A percentile compares a stretch with the other conserved stretches of the same genome.
Conservation (phyloP, 371 early-diverging fungal species). For the Apophysomyces ossiformis region DNA sequence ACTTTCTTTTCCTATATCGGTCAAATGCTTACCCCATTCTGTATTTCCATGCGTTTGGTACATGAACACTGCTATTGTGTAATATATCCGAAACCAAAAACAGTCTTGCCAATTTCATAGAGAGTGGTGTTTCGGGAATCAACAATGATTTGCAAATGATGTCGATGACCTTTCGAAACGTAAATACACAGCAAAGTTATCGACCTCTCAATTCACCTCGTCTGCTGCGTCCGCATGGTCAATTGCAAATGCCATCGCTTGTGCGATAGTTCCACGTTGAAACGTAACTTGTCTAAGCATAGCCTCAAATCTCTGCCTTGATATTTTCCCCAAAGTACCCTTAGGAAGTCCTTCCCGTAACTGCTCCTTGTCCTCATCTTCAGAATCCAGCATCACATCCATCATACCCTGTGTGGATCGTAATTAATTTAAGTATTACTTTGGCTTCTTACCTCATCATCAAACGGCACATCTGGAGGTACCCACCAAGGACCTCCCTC, state of each 20-base stretch:
- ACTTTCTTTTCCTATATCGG: background rate
- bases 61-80: constrained; percentile 79
- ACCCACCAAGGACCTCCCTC: constrained; percentile 85
- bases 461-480: constrained; percentile 81
- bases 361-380: constrained; percentile 60
- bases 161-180: constrained; percentile 59
- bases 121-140: constrained; percentile 61
- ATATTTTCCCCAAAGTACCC: constrained; percentile 64
- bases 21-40: constrained; percentile 56
- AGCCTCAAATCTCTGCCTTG: constrained; percentile 59
- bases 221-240: constrained; percentile 85
- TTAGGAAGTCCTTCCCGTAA: constrained; percentile 46
- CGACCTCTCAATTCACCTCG: constrained; percentile 48
- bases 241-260: constrained; percentile 87
- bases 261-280: constrained; percentile 74
- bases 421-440: background rate
- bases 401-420: constrained; percentile 29
- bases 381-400: constrained; percentile 47
- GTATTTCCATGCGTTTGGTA: constrained; percentile 89
- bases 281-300: constrained; percentile 62
- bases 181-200: too few species aligned
- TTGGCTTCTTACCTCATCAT: constrained; percentile 59
- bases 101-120: constrained; percentile 75
- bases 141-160: constrained; percentile 68
- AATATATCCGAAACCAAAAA: constrained; percentile 87